Base-by-base conservation (phyloP, 225 moss, liverwort and hornwort species). In the Bryum argenteum region DNA sequence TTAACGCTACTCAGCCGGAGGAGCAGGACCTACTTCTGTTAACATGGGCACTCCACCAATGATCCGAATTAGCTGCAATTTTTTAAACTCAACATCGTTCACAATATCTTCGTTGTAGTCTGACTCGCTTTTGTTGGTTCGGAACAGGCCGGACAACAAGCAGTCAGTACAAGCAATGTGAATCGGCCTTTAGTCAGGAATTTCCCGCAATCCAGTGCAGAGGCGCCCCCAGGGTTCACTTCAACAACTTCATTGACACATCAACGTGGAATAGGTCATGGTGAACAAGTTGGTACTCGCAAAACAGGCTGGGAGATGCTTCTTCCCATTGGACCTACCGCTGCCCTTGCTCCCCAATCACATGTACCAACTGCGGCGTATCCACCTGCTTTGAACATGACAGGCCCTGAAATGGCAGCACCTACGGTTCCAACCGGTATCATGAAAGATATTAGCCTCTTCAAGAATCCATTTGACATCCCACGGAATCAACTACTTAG, bases 391-490 rank as follows among this genome's bases (percentile, higher is more conserved):
- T 65, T 80, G 13, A 84, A 69, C 71, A 78, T 84, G 69, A 62
- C 77, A 60, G 75, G 79, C 64, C 77, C 87, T 66, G 87, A 88
- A 79, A 82, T 74, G 71, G 72, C 74, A 51, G 79, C 82, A 23
- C 81, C 87, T 61, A 11, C 77, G 14, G 82, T 84, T 44, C 69
- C 79, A 40, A 81, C 84, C n/a, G 87, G 87, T 65, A 67, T 84
- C 48, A 84, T 92, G 89, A 98, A 94, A 71, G 94, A 98, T 61
- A 83, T 94, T 48, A 78, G 84, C 38, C 84, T 98, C 44, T 94
- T 98, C 75, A 94, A 86, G 79, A 98, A 94, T 72, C 98, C 98
- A 37, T 98, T 92, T 59, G 92, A 98, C 66, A 89, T 94, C 48
- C 85, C 94, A 40, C 88, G 91, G 26, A 89, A 94, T 55, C 94